Base-by-base conservation (phyloP, 345 rosid species). In the Clausena lansium region DNA sequence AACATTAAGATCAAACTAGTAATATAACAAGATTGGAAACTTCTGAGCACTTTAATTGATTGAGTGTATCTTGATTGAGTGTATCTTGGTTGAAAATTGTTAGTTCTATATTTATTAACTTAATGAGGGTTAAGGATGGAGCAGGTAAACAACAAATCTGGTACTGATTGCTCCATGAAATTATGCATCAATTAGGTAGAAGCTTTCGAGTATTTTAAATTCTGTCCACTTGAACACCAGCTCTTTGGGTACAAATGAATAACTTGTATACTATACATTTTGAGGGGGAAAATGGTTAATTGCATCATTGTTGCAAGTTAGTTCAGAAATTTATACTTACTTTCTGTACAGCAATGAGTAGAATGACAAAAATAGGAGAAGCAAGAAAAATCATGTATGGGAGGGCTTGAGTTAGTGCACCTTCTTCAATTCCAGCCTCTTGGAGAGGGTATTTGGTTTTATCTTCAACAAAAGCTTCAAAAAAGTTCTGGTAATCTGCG, bases 401-500 rank as follows among this genome's bases (percentile, higher is more conserved):
- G 27, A 93, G 84, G 58, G 87, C 90, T 83, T 91, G 87, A 80
- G 61, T 83, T 65, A 87, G 77, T 55, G 82, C 88, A 81, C 76
- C 86, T 65, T 83, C 85, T 32, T 78, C 81, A 14, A 15, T 75
- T 74, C 71, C 88, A 11, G 81, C 89, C 76, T 83, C 87, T 27
- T 79, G 66, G 0, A 65, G 41, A 55, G 78, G 9, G 81, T 82
- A 85, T 55, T 81, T 78, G 61, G 68, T 76, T 73, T 86, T 89
- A 54, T 92, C 91, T 80, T 86, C 85, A 14, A 93, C 70, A 76
- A 92, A 93, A 14, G 91, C 90, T 66, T 95, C 97, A 24, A 93
- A 92, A 82, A 88, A 95, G 81, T 89, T 76, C 82, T 89, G 85
- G 79, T 89, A 92, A 54, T 88, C 98, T 3, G 81, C 78, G 85